phyloP scores from a whole-genome alignment of 129 eudicot genomes.

The Scalesia atractyloides region DNA sequence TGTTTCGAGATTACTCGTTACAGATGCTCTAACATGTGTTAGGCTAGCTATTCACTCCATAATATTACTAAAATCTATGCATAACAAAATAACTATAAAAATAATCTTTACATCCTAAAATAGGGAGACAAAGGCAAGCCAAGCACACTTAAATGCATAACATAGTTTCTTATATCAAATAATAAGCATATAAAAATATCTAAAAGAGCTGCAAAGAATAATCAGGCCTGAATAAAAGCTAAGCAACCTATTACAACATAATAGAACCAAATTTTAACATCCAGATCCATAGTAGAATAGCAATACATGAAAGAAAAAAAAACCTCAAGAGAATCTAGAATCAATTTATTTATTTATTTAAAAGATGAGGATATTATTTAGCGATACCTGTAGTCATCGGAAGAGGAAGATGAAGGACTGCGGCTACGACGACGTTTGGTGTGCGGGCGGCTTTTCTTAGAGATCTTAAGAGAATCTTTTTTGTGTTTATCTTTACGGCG shows the following conservation, averaged over 20 bases:
- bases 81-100: neutral
- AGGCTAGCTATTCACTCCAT: neutral
- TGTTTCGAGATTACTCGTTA: too few relatives aligned
- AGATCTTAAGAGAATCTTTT: constrained; percentile 55
- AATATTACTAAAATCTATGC: neutral
- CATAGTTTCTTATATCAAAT: neutral
- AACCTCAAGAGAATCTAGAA: neutral
- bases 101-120: neutral
- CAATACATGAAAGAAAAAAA: neutral
- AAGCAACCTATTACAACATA: too few relatives aligned
- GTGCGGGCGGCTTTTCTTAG: constrained; percentile 59
- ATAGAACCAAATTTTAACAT: neutral
- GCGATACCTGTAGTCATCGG: constrained; percentile 64
- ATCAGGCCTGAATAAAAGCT: too few relatives aligned
- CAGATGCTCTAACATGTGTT: neutral
- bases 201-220: too few relatives aligned
- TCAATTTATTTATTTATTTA: neutral
- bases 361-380: neutral
- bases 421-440: constrained; percentile 73
- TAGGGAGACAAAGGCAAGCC: neutral
- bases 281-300: constrained; percentile 8
- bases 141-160: neutral
- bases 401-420: constrained; percentile 57
- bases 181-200: neutral
- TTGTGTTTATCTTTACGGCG: constrained; percentile 45